A percentile compares a stretch with the other conserved stretches of the same genome.
These are phyloP conservation scores for Copromyces sp. DNA, from an alignment of 495 filamentous ascomycete species.

Conservation along the genomic window DNA sequence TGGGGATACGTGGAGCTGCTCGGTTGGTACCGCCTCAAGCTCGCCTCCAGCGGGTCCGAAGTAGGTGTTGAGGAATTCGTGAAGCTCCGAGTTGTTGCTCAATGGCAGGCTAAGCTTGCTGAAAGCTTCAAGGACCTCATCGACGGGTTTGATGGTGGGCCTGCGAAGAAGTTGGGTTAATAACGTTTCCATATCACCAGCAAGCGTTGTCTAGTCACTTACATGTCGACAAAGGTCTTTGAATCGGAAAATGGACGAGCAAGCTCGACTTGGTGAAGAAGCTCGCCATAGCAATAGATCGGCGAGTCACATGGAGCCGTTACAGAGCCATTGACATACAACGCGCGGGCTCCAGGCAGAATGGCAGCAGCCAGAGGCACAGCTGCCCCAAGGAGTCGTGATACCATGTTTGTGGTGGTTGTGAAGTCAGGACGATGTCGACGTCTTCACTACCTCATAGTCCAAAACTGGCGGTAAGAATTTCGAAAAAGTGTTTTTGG, in stretches of 20 bases:
- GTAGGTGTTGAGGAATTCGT: conserved; percentile 32
- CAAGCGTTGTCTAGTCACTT: conserved; percentile 10
- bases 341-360: conserved; percentile 14
- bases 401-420: conserved; percentile 5
- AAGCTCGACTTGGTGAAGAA: conserved; percentile 37
- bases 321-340: conserved; percentile 38
- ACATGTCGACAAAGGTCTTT: conserved; percentile 45
- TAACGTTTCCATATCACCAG: conserved; percentile 1
- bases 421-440: neutral
- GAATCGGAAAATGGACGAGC: conserved; percentile 39
- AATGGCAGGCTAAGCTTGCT: conserved; percentile 32
- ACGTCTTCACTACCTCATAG: neutral
- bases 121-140: conserved; percentile 36
- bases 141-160: conserved; percentile 34
- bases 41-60: conserved; percentile 39
- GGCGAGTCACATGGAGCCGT: conserved; percentile 40
- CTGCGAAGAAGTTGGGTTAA: conserved; percentile 13
- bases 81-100: conserved; percentile 38
- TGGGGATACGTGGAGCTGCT: conserved; percentile 30
- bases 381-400: conserved; percentile 8
- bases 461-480: neutral
- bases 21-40: conserved; percentile 31
- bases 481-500: neutral
- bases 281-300: conserved; percentile 39
- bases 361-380: conserved; percentile 14